Conservation (phyloP, 164 flowering plant species). For the Nymphaea colorata region DNA sequence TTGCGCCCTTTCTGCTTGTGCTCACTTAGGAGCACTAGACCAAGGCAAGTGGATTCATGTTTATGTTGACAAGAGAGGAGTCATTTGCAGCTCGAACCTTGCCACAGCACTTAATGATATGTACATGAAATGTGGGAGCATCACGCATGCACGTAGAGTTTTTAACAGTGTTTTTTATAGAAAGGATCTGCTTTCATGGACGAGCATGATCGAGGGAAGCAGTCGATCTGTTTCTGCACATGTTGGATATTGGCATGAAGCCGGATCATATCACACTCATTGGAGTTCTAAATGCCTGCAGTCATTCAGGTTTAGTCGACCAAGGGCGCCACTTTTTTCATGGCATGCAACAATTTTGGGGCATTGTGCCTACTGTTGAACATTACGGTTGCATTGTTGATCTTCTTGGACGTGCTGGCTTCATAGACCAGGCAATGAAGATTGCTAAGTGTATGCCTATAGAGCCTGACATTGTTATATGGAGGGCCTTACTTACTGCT, state of each 20-base stretch:
- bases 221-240: constrained; percentile 21
- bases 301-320: constrained; percentile 43
- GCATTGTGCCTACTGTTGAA: constrained; percentile 30
- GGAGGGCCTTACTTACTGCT: constrained; percentile 46
- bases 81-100: constrained; percentile 18
- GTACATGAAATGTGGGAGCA: constrained; percentile 57
- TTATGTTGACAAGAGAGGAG: constrained; percentile 22
- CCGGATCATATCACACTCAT: constrained; percentile 35
- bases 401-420: constrained; percentile 44
- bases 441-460: constrained; percentile 32
- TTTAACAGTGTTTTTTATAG: constrained; percentile 11
- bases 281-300: constrained; percentile 42
- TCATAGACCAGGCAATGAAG: constrained; percentile 26
- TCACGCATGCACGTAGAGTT: constrained; percentile 22
- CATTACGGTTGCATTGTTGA: constrained; percentile 44
- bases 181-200: constrained; percentile 28
- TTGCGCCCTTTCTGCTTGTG: constrained; percentile 47
- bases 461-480: constrained; percentile 36
- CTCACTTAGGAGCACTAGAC: constrained; percentile 47
- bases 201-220: constrained; percentile 38
- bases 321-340: constrained; percentile 30
- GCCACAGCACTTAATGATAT: constrained; percentile 47
- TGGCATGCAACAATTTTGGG: constrained; percentile 32
- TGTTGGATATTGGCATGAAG: constrained; percentile 20
- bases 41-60: constrained; percentile 38